These are phyloP conservation scores for Tuber aestivum DNA, from an alignment of 495 filamentous ascomycete genomes.

Conservation along the genomic window DNA sequence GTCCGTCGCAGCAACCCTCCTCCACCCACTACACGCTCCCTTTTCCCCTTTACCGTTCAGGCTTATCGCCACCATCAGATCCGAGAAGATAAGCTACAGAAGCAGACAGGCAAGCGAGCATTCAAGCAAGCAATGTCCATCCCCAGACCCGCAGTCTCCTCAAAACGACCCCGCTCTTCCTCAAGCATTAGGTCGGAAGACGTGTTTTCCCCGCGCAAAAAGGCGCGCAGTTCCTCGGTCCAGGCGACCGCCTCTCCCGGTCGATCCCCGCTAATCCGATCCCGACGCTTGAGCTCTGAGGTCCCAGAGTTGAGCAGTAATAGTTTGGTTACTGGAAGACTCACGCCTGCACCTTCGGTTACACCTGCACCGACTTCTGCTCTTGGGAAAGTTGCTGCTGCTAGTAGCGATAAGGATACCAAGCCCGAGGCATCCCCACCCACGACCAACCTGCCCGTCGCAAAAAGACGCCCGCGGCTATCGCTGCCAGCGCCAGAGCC, in stretches of 20 bases:
- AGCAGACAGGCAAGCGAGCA: not conserved
- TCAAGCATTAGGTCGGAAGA: conserved; percentile 6
- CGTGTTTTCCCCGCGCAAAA: conserved; percentile 19
- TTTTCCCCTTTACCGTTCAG: not conserved
- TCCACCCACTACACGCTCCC: not conserved
- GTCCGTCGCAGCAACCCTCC: not conserved
- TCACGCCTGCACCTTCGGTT: not conserved
- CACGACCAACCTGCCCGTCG: conserved; percentile 15
- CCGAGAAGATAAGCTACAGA: not conserved
- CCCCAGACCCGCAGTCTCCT: conserved; percentile 17
- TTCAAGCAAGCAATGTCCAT: not conserved
- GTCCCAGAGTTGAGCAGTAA: not conserved
- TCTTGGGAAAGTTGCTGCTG: not conserved
- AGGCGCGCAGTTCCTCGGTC: conserved; percentile 13
- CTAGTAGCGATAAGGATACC: not conserved
- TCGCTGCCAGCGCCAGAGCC: conserved; percentile 20
- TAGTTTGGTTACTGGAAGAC: not conserved
- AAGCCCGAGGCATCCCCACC: conserved; percentile 2
- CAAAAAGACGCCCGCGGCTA: conserved; percentile 22
- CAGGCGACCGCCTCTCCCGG: conserved; percentile 7
- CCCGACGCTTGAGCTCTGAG: conserved; percentile 23
- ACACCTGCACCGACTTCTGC: not conserved
- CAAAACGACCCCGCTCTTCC: conserved; percentile 27
- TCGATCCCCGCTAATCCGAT: conserved; percentile 27
- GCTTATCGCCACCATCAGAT: not conserved